Evolutionary conservation across 192 early-diverging fungal genomes (phyloP), one percentile per base, ranked within the genome.

Genomic region (Dissophora ornata): DNA sequence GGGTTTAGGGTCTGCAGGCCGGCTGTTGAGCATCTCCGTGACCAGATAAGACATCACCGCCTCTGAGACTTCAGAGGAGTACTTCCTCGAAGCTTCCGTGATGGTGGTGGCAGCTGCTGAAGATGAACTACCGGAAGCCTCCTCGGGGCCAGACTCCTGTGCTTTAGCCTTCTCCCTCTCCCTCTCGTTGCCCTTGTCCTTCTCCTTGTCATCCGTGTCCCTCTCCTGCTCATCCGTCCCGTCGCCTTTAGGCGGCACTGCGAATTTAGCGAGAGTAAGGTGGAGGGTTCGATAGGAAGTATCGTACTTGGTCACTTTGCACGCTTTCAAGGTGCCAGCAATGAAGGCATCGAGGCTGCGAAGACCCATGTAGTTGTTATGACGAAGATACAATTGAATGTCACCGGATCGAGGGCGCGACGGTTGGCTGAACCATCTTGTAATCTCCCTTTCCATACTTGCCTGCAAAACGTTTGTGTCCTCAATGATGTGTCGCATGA

Each of bases 401-500:
- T 97, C 96, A 7, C 87, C 73, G n/a, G 84, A 80, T 6, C 90
- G 80, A 11, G 85, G 81, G 29, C 92, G 89, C 33, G 71, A 34
- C 12, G 92, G 89, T 38, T 84, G 81, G 41, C 87, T 85, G 16
- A 95, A 89, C 90, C 91, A 95, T 19, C 77, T 81, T 21, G 71
- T 82, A 7, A 97, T 87, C 57, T 96, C 90, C 24, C 84, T 78
- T 57, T 92, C 90, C 90, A 98, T 93, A 7, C 86, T 79, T 46
- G 69, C 57, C 56, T 82, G 80, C 54, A 97, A 74, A 0, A 94
- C 84, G 2, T 67, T 62, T 18, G 75, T 69, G 64, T 89, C 86
- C 73, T 98, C 97, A 55, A 97, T 85, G 15, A 93, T 86, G 62
- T 98, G 94, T 2, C 96, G 87, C 53, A 98, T 67, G 30, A 98